phyloP scores from a whole-genome alignment of 1,284 basidiomycete genomes.

The Cutaneotrichosporon cavernicola region DNA sequence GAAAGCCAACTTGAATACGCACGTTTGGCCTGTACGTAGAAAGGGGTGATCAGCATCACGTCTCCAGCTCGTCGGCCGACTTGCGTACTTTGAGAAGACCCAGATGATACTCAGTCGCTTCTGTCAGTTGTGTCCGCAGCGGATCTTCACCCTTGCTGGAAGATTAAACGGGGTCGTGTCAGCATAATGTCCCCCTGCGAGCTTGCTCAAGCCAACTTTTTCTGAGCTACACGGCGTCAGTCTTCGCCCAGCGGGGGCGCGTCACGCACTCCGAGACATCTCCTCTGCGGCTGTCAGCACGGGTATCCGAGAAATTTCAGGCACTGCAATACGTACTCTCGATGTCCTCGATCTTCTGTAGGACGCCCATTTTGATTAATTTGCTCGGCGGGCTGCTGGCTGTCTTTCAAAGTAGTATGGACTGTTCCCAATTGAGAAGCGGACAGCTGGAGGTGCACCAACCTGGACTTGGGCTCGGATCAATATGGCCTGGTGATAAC shows the following conservation, averaged over 20 bases:
- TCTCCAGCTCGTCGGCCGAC: background rate
- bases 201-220: conserved; percentile 69
- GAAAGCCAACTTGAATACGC: conserved; percentile 11
- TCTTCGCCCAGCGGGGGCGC: background rate
- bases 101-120: conserved; percentile 86
- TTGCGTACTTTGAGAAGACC: conserved; percentile 44
- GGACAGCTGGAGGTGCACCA: background rate
- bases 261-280: conserved; percentile 81
- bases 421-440: background rate
- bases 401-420: background rate
- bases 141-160: conserved; percentile 28
- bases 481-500: conserved; percentile 2
- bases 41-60: conserved; percentile 13
- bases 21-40: conserved; percentile 40
- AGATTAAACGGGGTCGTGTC: background rate
- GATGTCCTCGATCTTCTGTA: conserved; percentile 94
- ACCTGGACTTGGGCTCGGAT: background rate
- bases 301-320: conserved; percentile 5
- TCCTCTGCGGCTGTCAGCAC: conserved; percentile 64
- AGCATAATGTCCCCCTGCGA: background rate
- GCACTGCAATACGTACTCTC: conserved; percentile 64
- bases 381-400: background rate
- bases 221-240: conserved; percentile 65
- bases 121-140: conserved; percentile 14
- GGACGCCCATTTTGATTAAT: conserved; percentile 68